phyloP scores from a whole-genome alignment of 345 rosid genomes.

The Anacardium occidentale region DNA sequence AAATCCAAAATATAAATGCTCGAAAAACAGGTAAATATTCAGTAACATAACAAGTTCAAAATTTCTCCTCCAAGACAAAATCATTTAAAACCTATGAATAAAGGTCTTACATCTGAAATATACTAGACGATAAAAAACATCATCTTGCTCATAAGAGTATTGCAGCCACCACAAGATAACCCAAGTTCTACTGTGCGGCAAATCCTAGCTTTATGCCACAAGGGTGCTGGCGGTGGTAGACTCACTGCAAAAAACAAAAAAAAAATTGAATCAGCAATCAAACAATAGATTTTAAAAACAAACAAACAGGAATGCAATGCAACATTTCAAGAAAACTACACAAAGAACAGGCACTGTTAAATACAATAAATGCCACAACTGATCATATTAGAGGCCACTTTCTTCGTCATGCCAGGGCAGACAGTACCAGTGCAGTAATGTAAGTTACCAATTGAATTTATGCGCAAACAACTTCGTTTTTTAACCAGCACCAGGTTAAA shows the following conservation, averaged over 20 bases:
- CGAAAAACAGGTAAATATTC: background rate
- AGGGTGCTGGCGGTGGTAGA: slow-evolving; percentile 70
- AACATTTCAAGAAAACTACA: no score
- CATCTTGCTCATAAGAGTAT: slow-evolving; percentile 13
- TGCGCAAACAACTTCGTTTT: background rate
- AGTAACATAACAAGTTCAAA: background rate
- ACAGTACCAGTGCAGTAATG: background rate
- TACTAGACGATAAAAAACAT: slow-evolving; percentile 1
- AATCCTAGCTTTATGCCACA: slow-evolving; percentile 46
- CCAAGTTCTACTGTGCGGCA: slow-evolving; percentile 11
- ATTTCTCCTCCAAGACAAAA: background rate
- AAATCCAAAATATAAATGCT: background rate
- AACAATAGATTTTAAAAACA: background rate
- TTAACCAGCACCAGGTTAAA: background rate
- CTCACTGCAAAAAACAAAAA: slow-evolving; percentile 43
- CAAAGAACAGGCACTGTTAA: no score
- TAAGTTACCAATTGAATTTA: background rate
- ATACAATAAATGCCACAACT: background rate
- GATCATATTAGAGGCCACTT: background rate
- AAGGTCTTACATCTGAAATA: slow-evolving; percentile 8
- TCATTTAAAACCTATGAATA: slow-evolving; percentile 10
- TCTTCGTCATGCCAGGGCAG: background rate
- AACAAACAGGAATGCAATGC: no score
- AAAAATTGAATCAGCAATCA: background rate
- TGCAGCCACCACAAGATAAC: background rate